phyloP scores from a whole-genome alignment of 1,139 yeast genomes.

The Kodamaea anthophila region DNA sequence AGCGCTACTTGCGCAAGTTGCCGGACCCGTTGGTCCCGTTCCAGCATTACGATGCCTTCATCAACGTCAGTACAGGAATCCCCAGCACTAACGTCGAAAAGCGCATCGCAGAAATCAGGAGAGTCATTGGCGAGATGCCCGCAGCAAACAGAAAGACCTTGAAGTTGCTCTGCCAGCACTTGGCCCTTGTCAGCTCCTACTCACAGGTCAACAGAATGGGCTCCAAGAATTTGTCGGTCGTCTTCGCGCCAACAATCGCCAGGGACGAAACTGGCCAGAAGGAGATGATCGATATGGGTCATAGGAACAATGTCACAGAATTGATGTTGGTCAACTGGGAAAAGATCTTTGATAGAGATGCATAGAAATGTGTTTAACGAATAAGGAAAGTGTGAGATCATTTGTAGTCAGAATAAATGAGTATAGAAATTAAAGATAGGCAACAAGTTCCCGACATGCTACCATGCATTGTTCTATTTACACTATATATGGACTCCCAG shows the following conservation, averaged over 20 bases:
- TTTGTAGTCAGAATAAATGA: too few species aligned
- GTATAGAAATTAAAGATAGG: too few species aligned
- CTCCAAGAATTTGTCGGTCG: slow-evolving; percentile 76
- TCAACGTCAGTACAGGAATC: slow-evolving; percentile 34
- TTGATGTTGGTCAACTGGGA: slow-evolving; percentile 56
- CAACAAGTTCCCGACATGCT: too few species aligned
- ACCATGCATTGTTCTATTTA: too few species aligned
- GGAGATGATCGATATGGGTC: slow-evolving; percentile 82
- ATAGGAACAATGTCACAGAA: slow-evolving; percentile 75
- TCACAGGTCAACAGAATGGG: slow-evolving; percentile 67
- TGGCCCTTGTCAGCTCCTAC: slow-evolving; percentile 48
- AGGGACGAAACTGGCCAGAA: slow-evolving; percentile 76
- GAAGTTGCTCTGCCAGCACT: slow-evolving; percentile 53
- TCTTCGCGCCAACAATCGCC: slow-evolving; percentile 91
- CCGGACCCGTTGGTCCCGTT: slow-evolving; percentile 83
- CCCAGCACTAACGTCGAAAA: slow-evolving; percentile 27
- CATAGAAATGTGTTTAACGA: too few species aligned
- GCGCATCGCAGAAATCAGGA: slow-evolving; percentile 23
- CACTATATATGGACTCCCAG: too few species aligned
- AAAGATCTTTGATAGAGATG: slow-evolving; percentile 25
- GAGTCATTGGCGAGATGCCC: slow-evolving; percentile 48
- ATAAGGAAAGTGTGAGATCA: too few species aligned
- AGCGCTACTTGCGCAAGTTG: slow-evolving; percentile 76
- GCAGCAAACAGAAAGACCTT: slow-evolving; percentile 60
- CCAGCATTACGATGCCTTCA: slow-evolving; percentile 59